These are phyloP conservation scores for Magnusiomyces magnusii DNA, from an alignment of 1,139 yeast species.

Conservation along the genomic window DNA sequence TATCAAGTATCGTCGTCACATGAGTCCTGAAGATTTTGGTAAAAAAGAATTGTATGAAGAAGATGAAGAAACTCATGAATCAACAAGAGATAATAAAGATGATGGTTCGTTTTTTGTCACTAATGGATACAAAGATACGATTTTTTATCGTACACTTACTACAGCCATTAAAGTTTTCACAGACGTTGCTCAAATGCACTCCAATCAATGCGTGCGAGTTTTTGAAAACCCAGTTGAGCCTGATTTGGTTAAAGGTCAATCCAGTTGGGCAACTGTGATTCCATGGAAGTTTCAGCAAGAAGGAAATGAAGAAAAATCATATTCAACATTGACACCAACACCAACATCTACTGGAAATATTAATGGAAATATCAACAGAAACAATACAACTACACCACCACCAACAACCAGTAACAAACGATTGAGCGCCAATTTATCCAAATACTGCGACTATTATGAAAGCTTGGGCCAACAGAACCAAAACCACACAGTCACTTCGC, in stretches of 20 bases:
- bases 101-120: not conserved
- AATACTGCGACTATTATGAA: not conserved
- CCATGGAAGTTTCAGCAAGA: not conserved
- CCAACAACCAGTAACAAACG: not conserved
- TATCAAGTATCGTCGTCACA: not conserved
- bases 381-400: not conserved
- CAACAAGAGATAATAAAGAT: not conserved
- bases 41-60: not conserved
- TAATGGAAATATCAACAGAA: too few relatives aligned
- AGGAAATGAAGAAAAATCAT: not conserved
- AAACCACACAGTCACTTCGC: not conserved
- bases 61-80: not conserved
- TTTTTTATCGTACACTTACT: not conserved
- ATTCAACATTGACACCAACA: not conserved
- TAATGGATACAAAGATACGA: not conserved
- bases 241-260: not conserved
- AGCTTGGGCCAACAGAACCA: not conserved
- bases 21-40: not conserved
- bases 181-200: not conserved
- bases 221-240: not conserved
- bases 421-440: not conserved
- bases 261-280: not conserved
- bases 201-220: not conserved
- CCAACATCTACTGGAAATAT: not conserved
- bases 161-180: not conserved